A percentile compares a stretch with the other conserved stretches of the same genome.
phyloP scores from a whole-genome alignment of 495 filamentous ascomycete species.

The Podospora appendiculata region DNA sequence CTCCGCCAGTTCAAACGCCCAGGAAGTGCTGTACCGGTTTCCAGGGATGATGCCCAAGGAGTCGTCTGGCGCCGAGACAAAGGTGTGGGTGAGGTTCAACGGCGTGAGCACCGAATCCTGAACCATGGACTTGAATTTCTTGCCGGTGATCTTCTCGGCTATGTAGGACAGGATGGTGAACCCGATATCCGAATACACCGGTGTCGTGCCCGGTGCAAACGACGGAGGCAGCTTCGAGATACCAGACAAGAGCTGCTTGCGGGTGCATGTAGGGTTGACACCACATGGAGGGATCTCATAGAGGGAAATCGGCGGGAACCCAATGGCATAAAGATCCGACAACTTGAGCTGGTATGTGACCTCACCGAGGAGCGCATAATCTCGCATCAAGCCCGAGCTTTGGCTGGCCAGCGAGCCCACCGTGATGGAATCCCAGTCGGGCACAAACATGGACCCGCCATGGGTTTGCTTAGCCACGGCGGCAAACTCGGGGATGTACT shows the following conservation, averaged over 20 bases:
- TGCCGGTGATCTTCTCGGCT: slow-evolving; percentile 30
- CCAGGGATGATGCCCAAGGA: slow-evolving; percentile 30
- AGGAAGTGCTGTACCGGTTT: slow-evolving; percentile 14
- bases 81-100: slow-evolving; percentile 36
- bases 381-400: slow-evolving; percentile 41
- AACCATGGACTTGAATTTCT: slow-evolving; percentile 28
- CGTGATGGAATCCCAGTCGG: slow-evolving; percentile 49
- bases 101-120: slow-evolving; percentile 30
- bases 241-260: slow-evolving; percentile 32
- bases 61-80: slow-evolving; percentile 22
- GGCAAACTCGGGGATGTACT: slow-evolving; percentile 48
- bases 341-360: slow-evolving; percentile 29
- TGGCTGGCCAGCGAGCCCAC: slow-evolving; percentile 48
- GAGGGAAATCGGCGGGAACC: slow-evolving; percentile 29
- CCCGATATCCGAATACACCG: slow-evolving; percentile 32
- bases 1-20: slow-evolving; percentile 26
- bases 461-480: slow-evolving; percentile 22
- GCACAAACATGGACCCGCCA: slow-evolving; percentile 26
- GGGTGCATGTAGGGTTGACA: slow-evolving; percentile 25
- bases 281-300: slow-evolving; percentile 39
- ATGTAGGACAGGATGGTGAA: slow-evolving; percentile 31
- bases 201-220: slow-evolving; percentile 27
- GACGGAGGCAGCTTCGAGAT: slow-evolving; percentile 27
- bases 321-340: slow-evolving; percentile 14
- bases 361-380: slow-evolving; percentile 32